Evolutionary conservation across 129 eudicot species (phyloP), one percentile per base, ranked within the genome.

Genomic region (Dittrichia graveolens): DNA sequence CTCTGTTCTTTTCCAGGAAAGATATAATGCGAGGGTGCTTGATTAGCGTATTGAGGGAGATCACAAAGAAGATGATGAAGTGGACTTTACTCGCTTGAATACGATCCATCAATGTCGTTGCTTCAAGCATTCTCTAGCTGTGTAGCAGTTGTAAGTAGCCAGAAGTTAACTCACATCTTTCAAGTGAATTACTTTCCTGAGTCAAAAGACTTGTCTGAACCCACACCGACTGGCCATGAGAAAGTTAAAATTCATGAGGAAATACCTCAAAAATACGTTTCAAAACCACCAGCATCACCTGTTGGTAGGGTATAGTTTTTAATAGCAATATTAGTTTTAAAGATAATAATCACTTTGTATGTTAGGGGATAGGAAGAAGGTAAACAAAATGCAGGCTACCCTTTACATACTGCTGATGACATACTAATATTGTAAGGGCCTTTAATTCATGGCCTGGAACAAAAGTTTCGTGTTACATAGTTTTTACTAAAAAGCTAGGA

Each of bases 241-340:
- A 73, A 61, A 59, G 72, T 24, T 50, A 83, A 81, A 77, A 59
- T 19, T 38, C 64, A 48, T 40, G 79, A 45, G 53, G 73, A 74
- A 24, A 24, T 24, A 24, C 1, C 31, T 24, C 31, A 24, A 24
- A 24, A 24, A 47, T 79, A 67, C 49, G 79, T 81, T 16, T 74
- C 89, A 57, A 73, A 80, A 61, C 98, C 96, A 12, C 98, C 98
- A 24, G 66, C 75, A 11, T 92, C 98, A 8, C 98, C 95, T 7
- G 87, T 83, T 64, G 95, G 95, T 50, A 89, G 98, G 75, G 89
- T 87, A 74, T 92, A 83, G 80, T 63, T 65, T n/a, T 63, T 71
- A 46, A 56, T 42, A 10, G 44, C 11, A 43, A 72, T 58, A 15
- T 64, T 72, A 67, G 80, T 44, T 55, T 62, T 65, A 65, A 47